Base-by-base conservation (phyloP, 805 yeast species). In the Nakazawaea ishiwadae region DNA sequence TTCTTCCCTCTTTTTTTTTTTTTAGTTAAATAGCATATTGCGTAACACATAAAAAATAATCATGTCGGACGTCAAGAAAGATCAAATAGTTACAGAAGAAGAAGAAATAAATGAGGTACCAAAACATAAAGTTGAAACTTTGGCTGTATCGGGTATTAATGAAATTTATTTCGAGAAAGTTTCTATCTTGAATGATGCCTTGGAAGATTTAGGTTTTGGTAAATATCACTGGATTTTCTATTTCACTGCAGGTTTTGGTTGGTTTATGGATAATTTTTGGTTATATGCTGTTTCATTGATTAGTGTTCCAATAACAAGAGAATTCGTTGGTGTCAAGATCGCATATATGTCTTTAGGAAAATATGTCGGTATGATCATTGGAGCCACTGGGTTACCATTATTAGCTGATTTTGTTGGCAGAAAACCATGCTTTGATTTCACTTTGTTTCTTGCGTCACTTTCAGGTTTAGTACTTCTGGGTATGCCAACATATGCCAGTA, bases 331-430 rank as follows among this genome's bases (percentile, higher is more conserved):
- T 18, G 47, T 54, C 30, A 36, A 34, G 7, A 59, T 47, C 42
- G 60, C 64, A 3, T 46, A 52, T 2, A 48, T 57, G n/a, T 53
- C 58, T 35, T 60, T 53, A 44, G 57, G 60, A 8, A 62, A 57
- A 39, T 58, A 58, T 37, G 45, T 59, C 61, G 70, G 68, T 4
- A 54, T 65, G 45, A 52, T 64, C 8, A 42, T 51, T 24, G 70
- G 70, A 5, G 60, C 62, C 1, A 38, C 55, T 19, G 59, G 63
- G 44, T 65, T 67, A 68, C 67, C 67, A 6, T 54, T 61, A 35
- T 55, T 57, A 28, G 63, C 59, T 20, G 65, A 62, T 47, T 45
- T 60, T 26, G 58, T 62, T 26, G 66, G 65, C 12, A 49, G 66
- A 44, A 58, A 51, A 45, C 44, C 50, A 7, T 60, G 65, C 11